These are phyloP conservation scores for Sporothrix luriei DNA, from an alignment of 2,329 filamentous ascomycete species.

Conservation along the genomic window DNA sequence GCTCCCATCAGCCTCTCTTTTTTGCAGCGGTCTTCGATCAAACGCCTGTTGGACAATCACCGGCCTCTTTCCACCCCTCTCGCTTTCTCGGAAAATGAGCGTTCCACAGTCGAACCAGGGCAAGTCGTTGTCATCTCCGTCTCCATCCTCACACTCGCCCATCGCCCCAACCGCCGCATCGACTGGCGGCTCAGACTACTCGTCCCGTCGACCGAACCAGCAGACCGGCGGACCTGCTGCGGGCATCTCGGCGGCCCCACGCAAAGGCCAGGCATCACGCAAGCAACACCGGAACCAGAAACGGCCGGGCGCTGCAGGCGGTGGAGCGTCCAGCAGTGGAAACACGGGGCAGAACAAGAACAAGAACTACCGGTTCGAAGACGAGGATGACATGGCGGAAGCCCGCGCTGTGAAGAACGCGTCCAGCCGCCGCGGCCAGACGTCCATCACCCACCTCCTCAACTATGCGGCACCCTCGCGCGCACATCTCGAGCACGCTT, in stretches of 20 bases:
- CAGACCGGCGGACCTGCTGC: constrained; percentile 39
- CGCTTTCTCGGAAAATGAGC: constrained; percentile 39
- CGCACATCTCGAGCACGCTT: constrained; percentile 60
- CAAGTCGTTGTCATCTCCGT: constrained; percentile 54
- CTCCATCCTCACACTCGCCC: constrained; percentile 48
- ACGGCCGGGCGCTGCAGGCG: constrained; percentile 56
- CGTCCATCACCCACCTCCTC: constrained; percentile 94
- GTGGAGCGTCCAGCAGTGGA: neutral
- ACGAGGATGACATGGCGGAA: constrained; percentile 89
- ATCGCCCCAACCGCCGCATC: constrained; percentile 48
- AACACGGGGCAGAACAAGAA: constrained; percentile 10
- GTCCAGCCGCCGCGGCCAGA: constrained; percentile 82
- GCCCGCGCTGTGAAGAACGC: constrained; percentile 62
- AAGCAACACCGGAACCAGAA: constrained; percentile 84
- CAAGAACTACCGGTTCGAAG: constrained; percentile 55
- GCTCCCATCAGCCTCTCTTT: no score
- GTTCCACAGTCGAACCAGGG: constrained; percentile 48
- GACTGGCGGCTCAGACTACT: constrained; percentile 54
- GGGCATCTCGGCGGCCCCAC: constrained; percentile 52
- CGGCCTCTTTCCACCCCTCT: neutral
- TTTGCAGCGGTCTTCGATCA: no score
- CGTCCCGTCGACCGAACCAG: constrained; percentile 50
- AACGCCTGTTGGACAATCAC: neutral
- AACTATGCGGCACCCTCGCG: constrained; percentile 82
- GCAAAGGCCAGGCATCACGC: constrained; percentile 74